Evolutionary conservation across 2,329 filamentous ascomycete species (phyloP).

Genomic region (Thelonectria rubi): DNA sequence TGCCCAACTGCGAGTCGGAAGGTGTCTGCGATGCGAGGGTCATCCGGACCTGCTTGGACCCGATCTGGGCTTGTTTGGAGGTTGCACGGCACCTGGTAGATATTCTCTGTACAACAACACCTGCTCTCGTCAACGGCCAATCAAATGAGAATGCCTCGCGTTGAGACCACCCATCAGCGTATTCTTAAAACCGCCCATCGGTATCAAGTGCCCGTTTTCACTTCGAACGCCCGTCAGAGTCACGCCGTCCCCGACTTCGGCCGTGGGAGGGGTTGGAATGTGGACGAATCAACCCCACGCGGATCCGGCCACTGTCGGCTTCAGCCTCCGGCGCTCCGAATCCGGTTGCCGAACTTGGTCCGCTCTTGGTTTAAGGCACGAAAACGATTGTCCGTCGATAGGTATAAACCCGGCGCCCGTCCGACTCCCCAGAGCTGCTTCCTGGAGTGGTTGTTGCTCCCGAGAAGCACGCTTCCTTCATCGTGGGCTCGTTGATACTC

Average conservation of each 20-base stretch:
- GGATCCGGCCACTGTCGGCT: constrained; percentile 13
- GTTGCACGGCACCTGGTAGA: not conserved
- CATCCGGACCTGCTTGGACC: not conserved
- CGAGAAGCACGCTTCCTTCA: not conserved
- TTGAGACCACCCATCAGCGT: no score
- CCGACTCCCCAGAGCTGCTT: not conserved
- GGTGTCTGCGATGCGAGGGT: not conserved
- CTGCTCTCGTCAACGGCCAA: no score
- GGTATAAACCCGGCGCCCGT: not conserved
- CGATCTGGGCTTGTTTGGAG: not conserved
- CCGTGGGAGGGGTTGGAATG: not conserved
- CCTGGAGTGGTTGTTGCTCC: not conserved
- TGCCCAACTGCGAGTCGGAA: not conserved
- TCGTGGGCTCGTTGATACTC: not conserved
- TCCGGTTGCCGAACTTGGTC: not conserved
- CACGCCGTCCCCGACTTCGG: constrained; percentile 17
- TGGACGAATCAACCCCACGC: constrained; percentile 1
- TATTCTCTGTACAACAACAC: not conserved
- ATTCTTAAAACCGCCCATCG: no score
- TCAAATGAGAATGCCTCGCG: no score
- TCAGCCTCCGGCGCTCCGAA: not conserved
- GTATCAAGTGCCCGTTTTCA: no score
- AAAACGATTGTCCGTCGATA: not conserved
- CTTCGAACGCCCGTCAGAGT: not conserved
- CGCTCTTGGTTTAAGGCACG: not conserved